A percentile compares a stretch with the other conserved stretches of the same genome.
phyloP scores from a whole-genome alignment of 2,329 filamentous ascomycete species.

The Nemania abortiva region DNA sequence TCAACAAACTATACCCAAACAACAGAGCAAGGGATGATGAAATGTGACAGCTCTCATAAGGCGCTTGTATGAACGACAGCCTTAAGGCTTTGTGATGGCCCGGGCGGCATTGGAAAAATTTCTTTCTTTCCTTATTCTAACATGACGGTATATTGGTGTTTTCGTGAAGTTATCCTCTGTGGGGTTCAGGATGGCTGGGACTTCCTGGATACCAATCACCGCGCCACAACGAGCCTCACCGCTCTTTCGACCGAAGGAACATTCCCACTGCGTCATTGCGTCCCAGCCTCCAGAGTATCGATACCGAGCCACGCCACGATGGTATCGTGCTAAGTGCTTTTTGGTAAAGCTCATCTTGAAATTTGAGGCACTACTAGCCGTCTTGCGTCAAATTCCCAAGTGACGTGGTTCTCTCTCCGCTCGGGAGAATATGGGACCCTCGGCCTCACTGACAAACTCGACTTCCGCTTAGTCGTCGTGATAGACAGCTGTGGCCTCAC shows the following conservation, averaged over 20 bases:
- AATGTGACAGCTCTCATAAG: slow-evolving; percentile 1
- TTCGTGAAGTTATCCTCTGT: slow-evolving; percentile 11
- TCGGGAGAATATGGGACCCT: slow-evolving; percentile 20
- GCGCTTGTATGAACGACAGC: neutral
- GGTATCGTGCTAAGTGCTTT: slow-evolving; percentile 21
- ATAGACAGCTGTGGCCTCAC: neutral
- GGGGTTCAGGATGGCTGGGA: slow-evolving; percentile 21
- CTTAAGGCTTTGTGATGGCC: neutral
- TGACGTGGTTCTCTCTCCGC: slow-evolving; percentile 28
- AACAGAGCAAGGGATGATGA: neutral
- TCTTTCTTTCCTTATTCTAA: neutral
- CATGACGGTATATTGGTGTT: slow-evolving; percentile 3
- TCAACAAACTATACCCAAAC: slow-evolving; percentile 4
- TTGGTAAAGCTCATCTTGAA: slow-evolving; percentile 8
- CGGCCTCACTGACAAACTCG: neutral
- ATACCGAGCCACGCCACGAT: slow-evolving; percentile 38
- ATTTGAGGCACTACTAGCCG: slow-evolving; percentile 4
- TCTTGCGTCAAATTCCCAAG: slow-evolving; percentile 8
- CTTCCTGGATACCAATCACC: neutral
- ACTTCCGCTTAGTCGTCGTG: slow-evolving; percentile 18
- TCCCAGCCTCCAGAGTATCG: slow-evolving; percentile 33
- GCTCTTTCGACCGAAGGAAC: slow-evolving; percentile 35
- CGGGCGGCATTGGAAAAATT: neutral
- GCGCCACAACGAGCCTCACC: slow-evolving; percentile 33
- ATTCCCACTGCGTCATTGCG: slow-evolving; percentile 33